Base-by-base conservation (phyloP, 2,329 filamentous ascomycete genomes). In the Botrytis squamosa region DNA sequence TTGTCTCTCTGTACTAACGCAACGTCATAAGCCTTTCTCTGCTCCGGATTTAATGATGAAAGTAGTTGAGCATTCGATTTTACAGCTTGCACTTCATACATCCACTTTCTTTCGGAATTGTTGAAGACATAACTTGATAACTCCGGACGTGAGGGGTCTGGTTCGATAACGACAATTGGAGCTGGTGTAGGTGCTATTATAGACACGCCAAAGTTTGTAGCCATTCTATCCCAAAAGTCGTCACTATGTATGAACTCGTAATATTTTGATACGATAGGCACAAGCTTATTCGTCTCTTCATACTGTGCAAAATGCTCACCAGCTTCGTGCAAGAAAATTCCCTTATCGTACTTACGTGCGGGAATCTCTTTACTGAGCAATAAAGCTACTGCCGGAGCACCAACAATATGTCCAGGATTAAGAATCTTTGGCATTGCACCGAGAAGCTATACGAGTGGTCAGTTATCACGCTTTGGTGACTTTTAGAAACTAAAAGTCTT, bases 361-460 rank as follows among this genome's bases (percentile, higher is more conserved):
- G 65, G 65, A 55, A 67, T 67, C 25, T 67, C 65, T 67, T 67
- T 55, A 29, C 25, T 67, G 25, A 67, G 65, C 16, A 67, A 29
- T 1, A 67, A 18, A 55, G 33, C 6, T n/a, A 60, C 36, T 36
- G 18, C 38, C 44, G 67, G 49, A 42, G 67, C 49, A 36, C 67
- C 52, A 44, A 60, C n/a, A 42, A 44, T 29, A 1, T 16, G 10
- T 22, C 7, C 67, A 18, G 67, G 67, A 40, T 67, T 67, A 0
- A 55, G 25, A 2, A 55, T 20, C 16, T 40, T 67, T 40, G 46
- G 25, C 22, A 38, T 67, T 20, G 36, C 65, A 55, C 65, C 65
- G 25, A 67, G 25, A 10, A 67, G 46, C 65, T 67, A 40, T 2
- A 67, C 38, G 4, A 22, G 3, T 29, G 8, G 46, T 67, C 46